These are phyloP conservation scores for Lentinula boryana DNA, from an alignment of 768 basidiomycete species.

Conservation along the genomic window DNA sequence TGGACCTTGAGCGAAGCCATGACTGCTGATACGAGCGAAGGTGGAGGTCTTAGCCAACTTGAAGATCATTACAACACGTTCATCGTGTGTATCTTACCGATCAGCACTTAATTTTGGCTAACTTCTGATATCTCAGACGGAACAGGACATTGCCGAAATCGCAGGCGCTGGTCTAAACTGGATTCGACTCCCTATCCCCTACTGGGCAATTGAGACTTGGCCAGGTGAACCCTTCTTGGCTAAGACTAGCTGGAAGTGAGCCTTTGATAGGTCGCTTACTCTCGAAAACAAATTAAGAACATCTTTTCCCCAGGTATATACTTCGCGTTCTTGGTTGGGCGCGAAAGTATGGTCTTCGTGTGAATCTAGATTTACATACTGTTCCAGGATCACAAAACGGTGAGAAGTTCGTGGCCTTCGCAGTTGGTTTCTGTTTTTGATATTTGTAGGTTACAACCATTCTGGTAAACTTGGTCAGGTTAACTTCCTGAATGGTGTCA, in stretches of 20 bases:
- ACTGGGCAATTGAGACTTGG: constrained; percentile 82
- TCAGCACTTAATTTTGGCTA: not conserved
- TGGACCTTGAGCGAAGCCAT: constrained; percentile 67
- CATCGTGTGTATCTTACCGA: constrained; percentile 48
- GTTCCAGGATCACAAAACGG: constrained; percentile 80
- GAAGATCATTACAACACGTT: constrained; percentile 79
- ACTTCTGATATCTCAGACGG: constrained; percentile 46
- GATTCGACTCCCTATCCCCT: constrained; percentile 74
- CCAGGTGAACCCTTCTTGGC: constrained; percentile 72
- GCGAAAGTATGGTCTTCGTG: constrained; percentile 84
- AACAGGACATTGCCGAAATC: constrained; percentile 81
- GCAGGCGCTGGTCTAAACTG: constrained; percentile 83
- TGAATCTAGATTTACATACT: constrained; percentile 76
- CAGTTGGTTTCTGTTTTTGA: constrained; percentile 24
- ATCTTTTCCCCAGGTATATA: constrained; percentile 47
- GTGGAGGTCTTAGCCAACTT: constrained; percentile 55
- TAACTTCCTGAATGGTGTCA: constrained; percentile 68
- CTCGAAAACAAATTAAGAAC: not conserved
- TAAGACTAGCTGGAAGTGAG: constrained; percentile 68
- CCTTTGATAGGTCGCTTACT: not conserved
- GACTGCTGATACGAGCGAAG: constrained; percentile 54
- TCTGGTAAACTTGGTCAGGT: constrained; percentile 54
- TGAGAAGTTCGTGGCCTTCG: constrained; percentile 24
- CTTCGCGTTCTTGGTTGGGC: constrained; percentile 74
- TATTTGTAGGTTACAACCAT: constrained; percentile 45